Conservation (phyloP, 495 filamentous ascomycete species). For the Xylaria curta region DNA sequence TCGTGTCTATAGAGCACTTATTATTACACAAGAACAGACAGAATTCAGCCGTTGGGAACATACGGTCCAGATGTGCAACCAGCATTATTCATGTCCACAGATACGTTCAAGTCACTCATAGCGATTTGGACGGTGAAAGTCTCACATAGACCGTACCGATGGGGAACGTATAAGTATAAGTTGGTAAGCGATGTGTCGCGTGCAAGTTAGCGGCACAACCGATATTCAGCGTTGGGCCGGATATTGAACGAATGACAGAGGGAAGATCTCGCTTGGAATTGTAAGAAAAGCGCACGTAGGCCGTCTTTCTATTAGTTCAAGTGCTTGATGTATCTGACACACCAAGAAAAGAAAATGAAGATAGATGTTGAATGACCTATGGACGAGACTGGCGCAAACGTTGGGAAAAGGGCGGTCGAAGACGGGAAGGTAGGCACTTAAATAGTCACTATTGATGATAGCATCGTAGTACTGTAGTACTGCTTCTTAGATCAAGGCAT, state of each 20-base stretch:
- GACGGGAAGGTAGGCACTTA: background rate
- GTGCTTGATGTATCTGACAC: no score
- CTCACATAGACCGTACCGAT: background rate
- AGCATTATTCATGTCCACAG: slow-evolving; percentile 3
- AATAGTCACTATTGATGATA: background rate
- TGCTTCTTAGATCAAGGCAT: background rate
- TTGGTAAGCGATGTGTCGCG: background rate
- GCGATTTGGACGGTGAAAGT: background rate
- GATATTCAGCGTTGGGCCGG: background rate
- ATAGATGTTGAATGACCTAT: background rate
- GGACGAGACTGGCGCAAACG: no score
- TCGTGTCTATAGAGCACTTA: slow-evolving; percentile 1
- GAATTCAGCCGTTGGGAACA: background rate
- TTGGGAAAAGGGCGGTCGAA: background rate
- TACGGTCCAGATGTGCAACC: slow-evolving; percentile 24
- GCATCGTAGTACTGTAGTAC: background rate
- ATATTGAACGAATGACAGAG: background rate
- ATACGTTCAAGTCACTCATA: slow-evolving; percentile 11
- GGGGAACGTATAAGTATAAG: background rate
- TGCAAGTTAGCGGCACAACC: slow-evolving; percentile 9
- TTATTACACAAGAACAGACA: background rate
- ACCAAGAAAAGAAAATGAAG: background rate
- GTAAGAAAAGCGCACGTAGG: background rate
- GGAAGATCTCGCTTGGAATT: background rate
- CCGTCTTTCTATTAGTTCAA: background rate